Evolutionary conservation across 164 flowering plant species (phyloP), one percentile per base, ranked within the genome.

Genomic region (Santalum album): DNA sequence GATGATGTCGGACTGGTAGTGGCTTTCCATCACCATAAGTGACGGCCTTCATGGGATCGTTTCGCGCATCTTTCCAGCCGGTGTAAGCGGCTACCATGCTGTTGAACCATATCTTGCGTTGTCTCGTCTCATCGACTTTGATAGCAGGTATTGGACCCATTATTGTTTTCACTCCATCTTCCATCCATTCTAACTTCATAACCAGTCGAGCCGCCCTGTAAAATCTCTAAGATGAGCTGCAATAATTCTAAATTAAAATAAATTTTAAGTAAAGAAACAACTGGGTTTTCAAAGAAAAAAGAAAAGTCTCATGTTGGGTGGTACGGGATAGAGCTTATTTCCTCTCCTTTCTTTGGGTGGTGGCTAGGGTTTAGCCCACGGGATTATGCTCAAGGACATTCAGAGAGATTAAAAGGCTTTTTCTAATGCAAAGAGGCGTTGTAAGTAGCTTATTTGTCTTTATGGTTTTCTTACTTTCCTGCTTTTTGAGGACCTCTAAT

Each of bases 81-180:
- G 90, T 84, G 46, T 82, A 88, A 29, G 90, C 87, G 50, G 88
- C 90, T 26, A 81, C 96, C 89, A 91, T 82, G 75, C 84, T 79
- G 66, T 88, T 88, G 66, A 91, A 91, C 98, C 98, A 91, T n/a
- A 80, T 72, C 71, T 86, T 87, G 25, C 79, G 84, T n/a, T 75
- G 71, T 53, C 95, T 74, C 4, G 66, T 64, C 38, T 77, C 49
- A 52, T 86, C 95, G 29, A 56, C 56, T 61, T 82, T 91, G 54
- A 87, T 68, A 12, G 85, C 98, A n/a, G 95, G 83, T 53, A 86
- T 82, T 35, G 98, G 98, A 57, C 96, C 95, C 82, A 76, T 79
- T 6, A 81, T 53, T 20, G 87, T 66, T 62, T 88, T 88, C 66
- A 74, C 96, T 39, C 82, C 90, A 67, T 91, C 75, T 15, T 77